Conservation (phyloP, 495 filamentous ascomycete genomes). For the Penicillium cinerascens region DNA sequence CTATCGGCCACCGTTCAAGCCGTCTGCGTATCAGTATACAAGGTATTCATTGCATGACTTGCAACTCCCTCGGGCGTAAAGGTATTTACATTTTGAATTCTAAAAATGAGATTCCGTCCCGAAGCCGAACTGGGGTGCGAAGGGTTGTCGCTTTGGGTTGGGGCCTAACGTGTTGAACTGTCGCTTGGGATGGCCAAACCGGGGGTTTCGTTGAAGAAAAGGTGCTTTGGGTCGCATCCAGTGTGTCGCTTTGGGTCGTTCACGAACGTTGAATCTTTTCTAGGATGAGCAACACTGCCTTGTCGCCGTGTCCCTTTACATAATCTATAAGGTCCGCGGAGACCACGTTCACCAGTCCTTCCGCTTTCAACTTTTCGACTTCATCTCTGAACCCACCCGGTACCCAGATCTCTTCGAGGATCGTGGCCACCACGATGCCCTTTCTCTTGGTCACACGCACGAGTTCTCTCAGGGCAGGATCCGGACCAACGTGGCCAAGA, state of each 20-base stretch:
- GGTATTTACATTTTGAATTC: no score
- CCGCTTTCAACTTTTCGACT: conserved; percentile 30
- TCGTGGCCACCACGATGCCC: conserved; percentile 42
- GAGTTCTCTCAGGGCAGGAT: conserved; percentile 40
- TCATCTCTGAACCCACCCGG: conserved; percentile 37
- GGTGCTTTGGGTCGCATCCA: no score
- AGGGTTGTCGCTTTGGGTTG: no score
- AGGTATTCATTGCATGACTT: no score
- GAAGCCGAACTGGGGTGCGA: not conserved
- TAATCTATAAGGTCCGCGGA: conserved; percentile 37
- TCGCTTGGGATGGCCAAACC: no score
- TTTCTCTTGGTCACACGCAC: conserved; percentile 34
- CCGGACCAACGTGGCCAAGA: conserved; percentile 44
- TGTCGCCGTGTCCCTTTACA: conserved; percentile 36
- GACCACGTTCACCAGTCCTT: conserved; percentile 27
- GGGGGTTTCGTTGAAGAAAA: no score
- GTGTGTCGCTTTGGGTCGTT: conserved; percentile 1
- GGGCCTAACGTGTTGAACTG: no score
- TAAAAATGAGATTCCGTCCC: not conserved
- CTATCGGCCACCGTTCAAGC: no score
- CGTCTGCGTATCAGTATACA: no score
- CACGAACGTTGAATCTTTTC: conserved; percentile 26
- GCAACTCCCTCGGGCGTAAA: no score
- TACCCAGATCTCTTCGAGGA: conserved; percentile 41
- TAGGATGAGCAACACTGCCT: conserved; percentile 33